Base-by-base conservation (phyloP, 257 asterid species). In the Gardenia jasminoides region DNA sequence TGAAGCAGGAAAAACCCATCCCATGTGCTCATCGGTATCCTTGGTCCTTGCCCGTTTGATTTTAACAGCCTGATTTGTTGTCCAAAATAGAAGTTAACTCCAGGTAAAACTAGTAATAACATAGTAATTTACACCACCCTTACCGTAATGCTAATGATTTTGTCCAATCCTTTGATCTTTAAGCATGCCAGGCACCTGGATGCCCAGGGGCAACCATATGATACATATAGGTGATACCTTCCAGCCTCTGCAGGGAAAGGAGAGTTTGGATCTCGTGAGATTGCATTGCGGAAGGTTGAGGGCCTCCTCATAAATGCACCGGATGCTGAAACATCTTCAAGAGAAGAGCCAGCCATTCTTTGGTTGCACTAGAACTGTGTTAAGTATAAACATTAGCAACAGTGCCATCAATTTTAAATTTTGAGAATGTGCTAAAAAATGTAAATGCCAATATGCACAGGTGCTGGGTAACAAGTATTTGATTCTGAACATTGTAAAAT, bases 201-300 rank as follows among this genome's bases (percentile, higher is more conserved):
- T 58, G 99, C 99, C 98, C 97, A 95, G 0, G 99, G 99, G 79
- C 99, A 95, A 54, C 97, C 98, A 61, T 92, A 95, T 1, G 98
- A 95, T 67, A 95, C 41, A 31, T 93, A 95, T 75, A 93, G 79
- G 82, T 95, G 98, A 86, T 95, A 95, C 89, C 99, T 90, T 50
- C 97, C 99, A 44, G 92, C 82, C 85, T 95, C 97, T 67, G 95
- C 89, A 15, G 96, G 93, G 78, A 93, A 93, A 20, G 61, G 79
- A 24, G 99, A 90, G 75, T 86, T 52, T 17, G 94, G 92, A 73
- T 92, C 96, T 82, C 83, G 84, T 24, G 92, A 92, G 52, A 95
- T 86, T 48, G 67, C 80, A 79, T 82, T 81, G 39, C 97, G 97
- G 67, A 95, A 95, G 68, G 94, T 87, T 15, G 97, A 92, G 67